Percentiles rank a stretch among this genome's conserved stretches.
phyloP scores from a whole-genome alignment of 139 green algal species.

The Chlorella sp. region DNA sequence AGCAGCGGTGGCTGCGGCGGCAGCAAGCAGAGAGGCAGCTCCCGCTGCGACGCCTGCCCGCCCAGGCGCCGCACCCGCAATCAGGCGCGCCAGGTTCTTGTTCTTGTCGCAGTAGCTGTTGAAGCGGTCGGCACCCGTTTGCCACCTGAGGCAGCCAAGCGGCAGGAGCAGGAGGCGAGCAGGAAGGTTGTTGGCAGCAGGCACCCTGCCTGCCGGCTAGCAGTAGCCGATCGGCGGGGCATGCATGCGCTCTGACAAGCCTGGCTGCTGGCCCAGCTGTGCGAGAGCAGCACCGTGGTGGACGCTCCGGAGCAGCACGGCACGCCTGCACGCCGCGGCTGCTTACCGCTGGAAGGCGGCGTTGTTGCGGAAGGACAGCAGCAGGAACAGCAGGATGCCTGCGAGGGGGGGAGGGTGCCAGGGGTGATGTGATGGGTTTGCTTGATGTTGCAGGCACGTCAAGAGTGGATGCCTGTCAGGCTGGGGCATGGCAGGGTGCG shows the following conservation, averaged over 20 bases:
- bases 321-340: too few species aligned
- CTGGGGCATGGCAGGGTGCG: too few species aligned
- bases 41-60: too few species aligned
- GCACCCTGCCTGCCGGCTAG: neutral
- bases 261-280: too few species aligned
- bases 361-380: constrained; percentile 16
- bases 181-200: neutral
- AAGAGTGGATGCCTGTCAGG: too few species aligned
- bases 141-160: neutral
- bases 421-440: too few species aligned
- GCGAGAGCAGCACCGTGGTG: neutral
- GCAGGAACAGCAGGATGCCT: constrained; percentile 12
- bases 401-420: too few species aligned
- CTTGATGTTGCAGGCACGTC: too few species aligned
- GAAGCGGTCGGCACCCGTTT: neutral
- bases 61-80: neutral
- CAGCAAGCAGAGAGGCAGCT: too few species aligned
- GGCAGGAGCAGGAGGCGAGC: neutral
- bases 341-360: neutral
- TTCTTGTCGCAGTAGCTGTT: neutral
- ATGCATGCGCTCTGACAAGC: too few species aligned
- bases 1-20: too few species aligned
- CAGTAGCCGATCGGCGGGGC: neutral
- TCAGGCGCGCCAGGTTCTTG: constrained; percentile 1
- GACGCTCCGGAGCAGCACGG: neutral